Percentiles rank a stretch among this genome's conserved stretches.
Conservation (phyloP, 2,329 filamentous ascomycete species). For the Apiospora sp. region DNA sequence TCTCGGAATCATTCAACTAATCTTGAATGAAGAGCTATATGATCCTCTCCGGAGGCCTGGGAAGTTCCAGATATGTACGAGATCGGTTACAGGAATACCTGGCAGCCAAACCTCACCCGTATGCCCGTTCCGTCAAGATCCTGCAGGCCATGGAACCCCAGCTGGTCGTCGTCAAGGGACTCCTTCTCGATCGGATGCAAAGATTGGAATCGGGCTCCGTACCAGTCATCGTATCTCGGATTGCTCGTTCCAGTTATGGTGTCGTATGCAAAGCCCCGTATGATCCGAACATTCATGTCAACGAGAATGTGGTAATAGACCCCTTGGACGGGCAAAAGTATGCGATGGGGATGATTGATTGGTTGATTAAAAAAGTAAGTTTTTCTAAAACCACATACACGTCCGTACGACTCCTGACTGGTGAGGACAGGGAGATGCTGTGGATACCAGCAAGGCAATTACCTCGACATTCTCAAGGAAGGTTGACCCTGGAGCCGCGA, state of each 20-base stretch:
- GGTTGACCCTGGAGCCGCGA: constrained; percentile 43
- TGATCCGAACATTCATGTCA: constrained; percentile 45
- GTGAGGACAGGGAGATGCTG: constrained; percentile 46
- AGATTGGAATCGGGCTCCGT: constrained; percentile 49
- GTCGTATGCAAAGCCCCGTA: constrained; percentile 49
- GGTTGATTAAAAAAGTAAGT: constrained; percentile 49
- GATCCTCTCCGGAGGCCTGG: constrained; percentile 54
- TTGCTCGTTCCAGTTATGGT: constrained; percentile 54
- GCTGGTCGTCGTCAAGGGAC: constrained; percentile 61
- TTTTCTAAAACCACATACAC: too few species aligned
- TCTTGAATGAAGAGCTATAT: constrained; percentile 46
- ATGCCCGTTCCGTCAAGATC: constrained; percentile 46
- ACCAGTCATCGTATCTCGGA: constrained; percentile 52
- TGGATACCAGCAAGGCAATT: constrained; percentile 46
- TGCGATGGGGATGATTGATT: constrained; percentile 52
- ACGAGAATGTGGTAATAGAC: constrained; percentile 46
- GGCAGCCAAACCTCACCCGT: constrained; percentile 43
- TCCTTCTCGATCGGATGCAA: constrained; percentile 60
- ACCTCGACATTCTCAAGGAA: constrained; percentile 46
- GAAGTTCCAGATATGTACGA: constrained; percentile 56
- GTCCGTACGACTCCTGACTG: constrained; percentile 19
- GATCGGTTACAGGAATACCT: constrained; percentile 50
- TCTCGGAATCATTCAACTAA: constrained; percentile 20
- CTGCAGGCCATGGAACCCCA: constrained; percentile 59
- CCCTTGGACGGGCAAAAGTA: constrained; percentile 46